Evolutionary conservation across 2,329 filamentous ascomycete genomes (phyloP), one percentile per base, ranked within the genome.

Genomic region (Trichoderma afroharzianum): DNA sequence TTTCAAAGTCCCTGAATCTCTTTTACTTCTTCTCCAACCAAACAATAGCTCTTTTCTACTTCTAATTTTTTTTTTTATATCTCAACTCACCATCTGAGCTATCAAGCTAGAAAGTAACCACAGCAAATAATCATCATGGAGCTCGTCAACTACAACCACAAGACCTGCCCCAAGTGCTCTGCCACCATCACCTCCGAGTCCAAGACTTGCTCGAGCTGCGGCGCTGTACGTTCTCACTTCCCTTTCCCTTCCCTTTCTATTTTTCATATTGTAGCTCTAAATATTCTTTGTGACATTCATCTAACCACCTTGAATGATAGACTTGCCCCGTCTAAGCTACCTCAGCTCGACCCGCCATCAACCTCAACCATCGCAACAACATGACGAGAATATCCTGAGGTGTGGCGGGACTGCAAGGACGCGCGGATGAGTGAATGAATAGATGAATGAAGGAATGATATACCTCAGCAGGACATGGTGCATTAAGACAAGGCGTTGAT

Each of bases 191-290:
- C 80, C 61, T 82, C 82, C 75, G 76, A 76, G 55, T 76, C 76
- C 81, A 90, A 90, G 86, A 84, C 82, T 73, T 90, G 88, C 82
- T 76, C 77, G 72, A 82, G 83, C 71, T 90, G 88, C 81, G 88
- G 88, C 70, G 86, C 88, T 77, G 88, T 90, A 83, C 77, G 87
- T 83, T 39, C 39, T 26, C 15, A n/a, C 32, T 50, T 26, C 33
- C 12, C 15, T 39, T 50, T 26, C 43, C 63, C 43, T 39, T 21
- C 30, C 26, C 69, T 36, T 36, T 15, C 33, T 14, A 0, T 36
- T 36, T 57, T 28, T 28, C 28, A 11, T 6, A 26, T 43, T 26
- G 12, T 2, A 3, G 18, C 15, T 3, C 6, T 18, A 5, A 26
- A 28, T 14, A 18, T 28, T 9, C 1, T 1, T 7, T 18, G 14